phyloP scores from a whole-genome alignment of 257 asterid genomes.

The Ballota nigra region DNA sequence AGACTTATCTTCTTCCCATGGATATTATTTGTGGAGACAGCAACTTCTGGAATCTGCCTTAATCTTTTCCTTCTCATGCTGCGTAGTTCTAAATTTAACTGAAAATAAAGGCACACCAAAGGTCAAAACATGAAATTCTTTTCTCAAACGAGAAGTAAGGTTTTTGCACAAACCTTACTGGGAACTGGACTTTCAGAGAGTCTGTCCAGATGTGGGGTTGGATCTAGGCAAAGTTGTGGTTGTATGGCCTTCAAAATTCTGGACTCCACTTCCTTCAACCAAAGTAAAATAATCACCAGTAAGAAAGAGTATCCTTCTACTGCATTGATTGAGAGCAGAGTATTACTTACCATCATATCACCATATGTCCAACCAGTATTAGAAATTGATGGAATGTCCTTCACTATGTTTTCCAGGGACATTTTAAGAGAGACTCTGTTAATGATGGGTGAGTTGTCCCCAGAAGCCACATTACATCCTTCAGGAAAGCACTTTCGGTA shows the following conservation, averaged over 20 bases:
- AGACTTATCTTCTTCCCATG: conserved; percentile 61
- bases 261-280: conserved; percentile 91
- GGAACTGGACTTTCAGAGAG: conserved; percentile 48
- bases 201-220: conserved; percentile 67
- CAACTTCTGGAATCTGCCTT: conserved; percentile 62
- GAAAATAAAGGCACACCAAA: conserved; percentile 26
- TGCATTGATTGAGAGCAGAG: conserved; percentile 22
- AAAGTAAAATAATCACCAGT: conserved; percentile 26
- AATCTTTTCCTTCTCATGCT: conserved; percentile 73
- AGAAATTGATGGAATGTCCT: conserved; percentile 84
- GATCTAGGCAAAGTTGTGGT: conserved; percentile 84
- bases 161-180: conserved; percentile 47
- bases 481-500: conserved; percentile 68
- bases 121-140: conserved; percentile 8
- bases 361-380: conserved; percentile 92
- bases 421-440: conserved; percentile 68
- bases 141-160: neutral
- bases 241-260: conserved; percentile 87
- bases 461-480: conserved; percentile 42
- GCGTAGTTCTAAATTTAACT: conserved; percentile 69
- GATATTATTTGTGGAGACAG: conserved; percentile 47
- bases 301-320: conserved; percentile 20
- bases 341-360: conserved; percentile 82
- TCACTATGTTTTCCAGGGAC: conserved; percentile 88
- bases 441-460: conserved; percentile 49